Base-by-base conservation (phyloP, 2,329 filamentous ascomycete genomes). In the Bipolaris bicolor region DNA sequence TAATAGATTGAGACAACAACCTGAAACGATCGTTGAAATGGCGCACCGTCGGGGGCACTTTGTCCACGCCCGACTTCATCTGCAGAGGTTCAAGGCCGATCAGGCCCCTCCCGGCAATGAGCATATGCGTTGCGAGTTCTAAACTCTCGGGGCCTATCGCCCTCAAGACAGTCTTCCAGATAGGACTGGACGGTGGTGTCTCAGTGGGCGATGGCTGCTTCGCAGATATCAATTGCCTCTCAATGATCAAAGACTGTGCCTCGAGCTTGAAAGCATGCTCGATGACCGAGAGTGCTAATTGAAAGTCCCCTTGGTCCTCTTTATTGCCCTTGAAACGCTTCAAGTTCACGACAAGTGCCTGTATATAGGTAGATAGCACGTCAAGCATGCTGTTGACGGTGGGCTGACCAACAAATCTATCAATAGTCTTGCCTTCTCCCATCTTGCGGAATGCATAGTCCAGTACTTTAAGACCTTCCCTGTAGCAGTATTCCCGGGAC, bases 141-240 rank as follows among this genome's bases (percentile, higher is more conserved):
- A 89, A 78, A 63, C 90, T 86, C 33, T 87, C 84, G 26, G 86
- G 82, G 63, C 86, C 83, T 47, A 95, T 83, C 24, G 87, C 85
- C 48, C 88, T 84, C 45, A 91, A 82, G 45, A 93, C 89, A 1
- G 86, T 83, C 61, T 91, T 89, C 89, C 93, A 97, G 40, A 97
- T 86, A 15, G 86, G 83, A 15, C 88, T 82, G 0, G 91, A 94
- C 55, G 91, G 85, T 16, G 88, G 86, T 24, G 62, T 86, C 86
- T 40, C 90, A 75, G 55, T 90, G 85, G 64, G 89, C 18, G 92
- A 83, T 41, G 84, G 80, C 41, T 83, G 82, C 18, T 83, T 82
- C 7, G 82, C 80, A 18, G 85, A 81, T 51, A 96, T 84, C 5
- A 87, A 83, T 54, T 85, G 83, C 67, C 86, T 89, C 71, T 93